Evolutionary conservation across 78 protist genomes (phyloP).

Genomic region (Creolimax fragrantissima): DNA sequence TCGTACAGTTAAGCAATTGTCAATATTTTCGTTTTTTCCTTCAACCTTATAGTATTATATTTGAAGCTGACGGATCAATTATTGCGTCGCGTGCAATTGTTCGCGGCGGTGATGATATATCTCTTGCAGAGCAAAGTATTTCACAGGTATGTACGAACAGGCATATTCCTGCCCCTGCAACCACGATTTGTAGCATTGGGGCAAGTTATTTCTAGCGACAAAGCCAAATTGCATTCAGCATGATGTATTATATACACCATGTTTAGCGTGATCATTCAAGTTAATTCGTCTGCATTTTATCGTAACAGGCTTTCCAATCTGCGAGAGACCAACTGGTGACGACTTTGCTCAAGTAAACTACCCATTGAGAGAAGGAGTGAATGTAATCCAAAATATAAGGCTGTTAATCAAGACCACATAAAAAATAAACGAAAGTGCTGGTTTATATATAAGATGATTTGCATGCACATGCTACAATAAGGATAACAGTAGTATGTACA

Average conservation of each 20-base stretch:
- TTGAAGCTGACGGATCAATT: neutral
- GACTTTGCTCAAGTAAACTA: conserved; percentile 1
- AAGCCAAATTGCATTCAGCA: too few species aligned
- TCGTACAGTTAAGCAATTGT: too few species aligned
- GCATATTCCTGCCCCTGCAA: neutral
- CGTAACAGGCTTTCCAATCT: neutral
- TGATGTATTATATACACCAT: too few species aligned
- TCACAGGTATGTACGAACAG: neutral
- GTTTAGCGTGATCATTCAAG: too few species aligned
- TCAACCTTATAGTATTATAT: neutral
- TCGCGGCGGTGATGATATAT: neutral
- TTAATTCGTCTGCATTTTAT: neutral
- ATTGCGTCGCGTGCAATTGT: neutral
- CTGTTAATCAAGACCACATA: too few species aligned
- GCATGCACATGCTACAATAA: too few species aligned
- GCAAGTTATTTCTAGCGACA: neutral
- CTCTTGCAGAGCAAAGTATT: neutral
- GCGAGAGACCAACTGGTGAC: conserved; percentile 3
- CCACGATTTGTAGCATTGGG: neutral
- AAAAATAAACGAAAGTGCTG: too few species aligned
- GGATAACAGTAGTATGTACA: too few species aligned
- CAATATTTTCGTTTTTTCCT: neutral
- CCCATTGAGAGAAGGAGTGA: too few species aligned
- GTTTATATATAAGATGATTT: too few species aligned
- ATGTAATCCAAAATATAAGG: too few species aligned